These are phyloP conservation scores for Sherardia arvensis DNA, from an alignment of 257 asterid genomes.

Conservation along the genomic window DNA sequence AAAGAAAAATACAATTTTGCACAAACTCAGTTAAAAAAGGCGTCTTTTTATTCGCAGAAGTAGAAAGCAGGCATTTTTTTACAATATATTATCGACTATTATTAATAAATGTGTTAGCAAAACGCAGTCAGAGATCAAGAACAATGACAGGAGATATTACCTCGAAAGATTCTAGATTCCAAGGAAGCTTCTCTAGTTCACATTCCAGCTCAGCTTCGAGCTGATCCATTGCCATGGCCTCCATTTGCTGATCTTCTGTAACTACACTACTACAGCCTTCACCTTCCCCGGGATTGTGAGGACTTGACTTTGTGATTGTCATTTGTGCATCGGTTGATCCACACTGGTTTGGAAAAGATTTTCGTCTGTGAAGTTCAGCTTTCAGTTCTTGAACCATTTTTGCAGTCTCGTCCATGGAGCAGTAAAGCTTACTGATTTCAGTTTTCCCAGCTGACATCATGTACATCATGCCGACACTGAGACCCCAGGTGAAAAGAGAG, in stretches of 20 bases:
- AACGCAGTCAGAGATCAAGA: too few species aligned
- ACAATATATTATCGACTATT: too few species aligned
- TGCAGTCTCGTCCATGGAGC: constrained; percentile 52
- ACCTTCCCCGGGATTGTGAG: constrained; percentile 24
- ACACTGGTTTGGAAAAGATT: constrained; percentile 10
- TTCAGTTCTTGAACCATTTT: constrained; percentile 53
- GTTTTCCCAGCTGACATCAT: constrained; percentile 73
- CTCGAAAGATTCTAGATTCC: constrained; percentile 25
- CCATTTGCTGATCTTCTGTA: constrained; percentile 34
- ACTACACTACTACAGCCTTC: constrained; percentile 28
- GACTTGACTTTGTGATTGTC: not conserved
- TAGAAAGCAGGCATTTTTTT: not conserved
- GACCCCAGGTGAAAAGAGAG: constrained; percentile 52
- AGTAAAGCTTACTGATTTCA: constrained; percentile 41
- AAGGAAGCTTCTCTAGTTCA: constrained; percentile 48
- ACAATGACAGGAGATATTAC: constrained; percentile 12
- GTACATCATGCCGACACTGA: constrained; percentile 62
- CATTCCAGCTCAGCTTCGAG: constrained; percentile 44
- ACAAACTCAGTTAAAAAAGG: not conserved
- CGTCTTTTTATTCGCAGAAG: too few species aligned
- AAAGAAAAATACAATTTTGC: too few species aligned
- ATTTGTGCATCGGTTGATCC: constrained; percentile 6
- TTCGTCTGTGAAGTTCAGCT: constrained; percentile 42
- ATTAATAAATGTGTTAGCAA: too few species aligned
- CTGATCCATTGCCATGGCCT: constrained; percentile 43